Conservation (phyloP, 495 filamentous ascomycete genomes). For the Mycothermus thermophilus region DNA sequence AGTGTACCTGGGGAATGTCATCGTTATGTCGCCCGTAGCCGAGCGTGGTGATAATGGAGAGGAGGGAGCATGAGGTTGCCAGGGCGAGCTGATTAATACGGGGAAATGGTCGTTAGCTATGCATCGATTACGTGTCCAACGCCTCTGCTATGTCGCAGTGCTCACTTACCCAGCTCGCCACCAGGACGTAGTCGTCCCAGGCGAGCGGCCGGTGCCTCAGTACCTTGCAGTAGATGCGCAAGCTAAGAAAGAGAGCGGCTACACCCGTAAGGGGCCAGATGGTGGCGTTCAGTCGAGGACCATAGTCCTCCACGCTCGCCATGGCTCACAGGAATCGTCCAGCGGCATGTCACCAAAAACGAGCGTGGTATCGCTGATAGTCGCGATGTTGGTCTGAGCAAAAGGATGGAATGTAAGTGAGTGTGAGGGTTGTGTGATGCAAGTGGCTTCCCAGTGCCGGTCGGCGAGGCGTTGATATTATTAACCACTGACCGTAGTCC, state of each 20-base stretch:
- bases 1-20: slow-evolving; percentile 8
- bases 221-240: slow-evolving; percentile 14
- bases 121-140: too few species aligned
- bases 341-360: too few species aligned
- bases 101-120: neutral
- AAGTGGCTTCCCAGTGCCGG: too few species aligned
- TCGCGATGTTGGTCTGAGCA: too few species aligned
- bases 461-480: too few species aligned
- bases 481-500: too few species aligned
- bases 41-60: slow-evolving; percentile 6
- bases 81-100: slow-evolving; percentile 6
- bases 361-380: too few species aligned
- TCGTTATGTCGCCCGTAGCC: slow-evolving; percentile 12
- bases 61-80: slow-evolving; percentile 5
- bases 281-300: slow-evolving; percentile 7
- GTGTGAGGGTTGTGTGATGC: too few species aligned
- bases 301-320: slow-evolving; percentile 5
- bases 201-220: slow-evolving; percentile 6
- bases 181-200: slow-evolving; percentile 18
- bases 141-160: slow-evolving; percentile 1
- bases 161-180: slow-evolving; percentile 16
- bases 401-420: too few species aligned
- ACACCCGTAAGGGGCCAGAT: slow-evolving; percentile 12
- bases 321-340: too few species aligned
- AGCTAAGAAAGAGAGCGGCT: slow-evolving; percentile 12